phyloP scores from a whole-genome alignment of 306 rosid species.

The Macrotyloma uniflorum region DNA sequence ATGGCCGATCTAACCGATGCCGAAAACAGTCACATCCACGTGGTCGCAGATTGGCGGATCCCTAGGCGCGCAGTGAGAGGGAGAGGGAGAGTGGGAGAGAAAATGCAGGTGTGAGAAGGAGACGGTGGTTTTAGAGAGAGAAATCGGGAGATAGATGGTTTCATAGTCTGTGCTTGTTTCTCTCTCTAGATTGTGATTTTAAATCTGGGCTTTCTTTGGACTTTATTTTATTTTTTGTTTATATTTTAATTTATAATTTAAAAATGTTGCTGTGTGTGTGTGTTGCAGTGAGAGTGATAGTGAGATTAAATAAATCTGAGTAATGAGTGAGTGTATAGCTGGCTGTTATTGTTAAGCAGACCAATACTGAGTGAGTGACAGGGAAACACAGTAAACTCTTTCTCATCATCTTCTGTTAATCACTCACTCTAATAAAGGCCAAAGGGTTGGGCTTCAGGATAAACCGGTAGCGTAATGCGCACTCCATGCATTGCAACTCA shows the following conservation, averaged over 20 bases:
- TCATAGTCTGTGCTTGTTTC: slow-evolving; percentile 48
- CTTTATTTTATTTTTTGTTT: background rate
- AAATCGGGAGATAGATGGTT: slow-evolving; percentile 33
- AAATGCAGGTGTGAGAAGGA: slow-evolving; percentile 29
- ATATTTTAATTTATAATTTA: background rate
- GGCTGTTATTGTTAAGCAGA: slow-evolving; percentile 55
- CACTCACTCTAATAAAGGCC: background rate
- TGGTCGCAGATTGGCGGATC: slow-evolving; percentile 54
- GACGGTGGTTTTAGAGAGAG: slow-evolving; percentile 49
- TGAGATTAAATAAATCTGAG: slow-evolving; percentile 34
- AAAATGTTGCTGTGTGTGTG: background rate
- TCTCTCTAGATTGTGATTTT: slow-evolving; percentile 61
- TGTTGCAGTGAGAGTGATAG: slow-evolving; percentile 33
- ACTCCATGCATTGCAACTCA: no score
- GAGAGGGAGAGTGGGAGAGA: slow-evolving; percentile 24
- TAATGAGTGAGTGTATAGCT: slow-evolving; percentile 33
- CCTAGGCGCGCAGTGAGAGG: slow-evolving; percentile 28
- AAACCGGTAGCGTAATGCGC: slow-evolving; percentile 54
- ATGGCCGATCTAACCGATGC: slow-evolving; percentile 74
- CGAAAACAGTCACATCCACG: slow-evolving; percentile 60
- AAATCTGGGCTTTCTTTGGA: slow-evolving; percentile 49
- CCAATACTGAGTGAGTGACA: slow-evolving; percentile 41
- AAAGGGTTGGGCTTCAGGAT: slow-evolving; percentile 20
- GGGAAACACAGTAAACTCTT: slow-evolving; percentile 45
- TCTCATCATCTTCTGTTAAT: slow-evolving; percentile 2